Conservation (phyloP, 306 rosid species). For the Arachis hypogaea region DNA sequence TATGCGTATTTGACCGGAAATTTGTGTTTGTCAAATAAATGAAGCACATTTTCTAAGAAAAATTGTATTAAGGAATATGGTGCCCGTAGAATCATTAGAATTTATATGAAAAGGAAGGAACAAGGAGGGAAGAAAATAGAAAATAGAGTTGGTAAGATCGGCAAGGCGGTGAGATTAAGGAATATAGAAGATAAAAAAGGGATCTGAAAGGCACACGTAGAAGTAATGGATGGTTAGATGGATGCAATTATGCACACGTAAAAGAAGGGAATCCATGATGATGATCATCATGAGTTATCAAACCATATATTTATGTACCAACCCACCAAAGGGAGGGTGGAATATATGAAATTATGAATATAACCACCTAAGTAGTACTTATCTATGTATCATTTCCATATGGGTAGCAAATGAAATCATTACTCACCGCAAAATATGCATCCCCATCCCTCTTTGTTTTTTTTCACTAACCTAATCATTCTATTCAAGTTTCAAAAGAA, state of each 20-base stretch:
- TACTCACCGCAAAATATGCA: slow-evolving; percentile 56
- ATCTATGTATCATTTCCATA: slow-evolving; percentile 31
- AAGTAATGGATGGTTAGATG: neutral
- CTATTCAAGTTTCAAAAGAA: slow-evolving; percentile 34
- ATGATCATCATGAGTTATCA: slow-evolving; percentile 42
- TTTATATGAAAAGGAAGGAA: neutral
- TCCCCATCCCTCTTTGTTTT: slow-evolving; percentile 37
- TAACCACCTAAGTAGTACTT: too few species aligned
- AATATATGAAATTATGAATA: too few species aligned
- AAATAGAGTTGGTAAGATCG: neutral
- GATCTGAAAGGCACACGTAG: neutral
- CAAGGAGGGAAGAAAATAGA: neutral
- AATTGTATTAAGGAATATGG: neutral
- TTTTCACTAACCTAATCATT: slow-evolving; percentile 68
- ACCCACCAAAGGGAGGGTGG: slow-evolving; percentile 24
- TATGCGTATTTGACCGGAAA: too few species aligned
- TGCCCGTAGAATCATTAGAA: neutral
- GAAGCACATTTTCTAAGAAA: neutral
- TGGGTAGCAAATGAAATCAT: slow-evolving; percentile 54
- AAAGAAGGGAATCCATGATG: slow-evolving; percentile 58
- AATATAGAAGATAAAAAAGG: neutral
- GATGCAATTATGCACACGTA: slow-evolving; percentile 47
- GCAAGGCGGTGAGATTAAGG: slow-evolving; percentile 1
- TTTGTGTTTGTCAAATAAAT: too few species aligned
- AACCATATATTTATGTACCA: slow-evolving; percentile 29